A percentile compares a stretch with the other conserved stretches of the same genome.
Conservation (phyloP, 148 eudicot species). For the Arctostaphylos glauca region DNA sequence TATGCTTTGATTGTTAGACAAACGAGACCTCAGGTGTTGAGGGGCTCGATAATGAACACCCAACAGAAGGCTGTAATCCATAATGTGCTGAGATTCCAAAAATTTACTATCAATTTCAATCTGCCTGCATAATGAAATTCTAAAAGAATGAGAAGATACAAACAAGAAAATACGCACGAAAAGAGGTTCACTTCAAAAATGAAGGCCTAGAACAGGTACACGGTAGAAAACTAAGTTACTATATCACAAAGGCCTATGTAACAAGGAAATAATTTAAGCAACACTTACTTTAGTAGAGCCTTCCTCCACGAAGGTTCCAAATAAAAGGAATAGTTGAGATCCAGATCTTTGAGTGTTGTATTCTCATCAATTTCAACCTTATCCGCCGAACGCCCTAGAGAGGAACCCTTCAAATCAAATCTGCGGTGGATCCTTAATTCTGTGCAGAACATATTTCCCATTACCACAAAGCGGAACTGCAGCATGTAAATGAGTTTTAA, state of each 20-base stretch:
- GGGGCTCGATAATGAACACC: slow-evolving; percentile 93
- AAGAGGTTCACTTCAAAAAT: background rate
- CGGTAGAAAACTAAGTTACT: background rate
- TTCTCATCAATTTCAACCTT: slow-evolving; percentile 95
- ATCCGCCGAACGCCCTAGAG: slow-evolving; percentile 87
- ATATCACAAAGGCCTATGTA: background rate
- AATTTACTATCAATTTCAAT: slow-evolving; percentile 90
- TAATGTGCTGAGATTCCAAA: slow-evolving; percentile 69
- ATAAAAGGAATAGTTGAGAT: slow-evolving; percentile 83
- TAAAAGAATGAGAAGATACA: background rate
- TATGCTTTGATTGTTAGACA: slow-evolving; percentile 36
- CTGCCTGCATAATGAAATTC: slow-evolving; percentile 55
- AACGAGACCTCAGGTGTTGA: slow-evolving; percentile 61
- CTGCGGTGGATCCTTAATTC: slow-evolving; percentile 94
- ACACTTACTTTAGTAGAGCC: slow-evolving; percentile 67
- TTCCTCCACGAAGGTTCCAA: slow-evolving; percentile 94
- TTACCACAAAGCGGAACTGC: slow-evolving; percentile 98
- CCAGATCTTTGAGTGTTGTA: slow-evolving; percentile 95
- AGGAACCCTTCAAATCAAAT: slow-evolving; percentile 93
- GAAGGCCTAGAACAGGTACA: background rate
- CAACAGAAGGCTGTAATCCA: slow-evolving; percentile 75
- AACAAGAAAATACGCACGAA: slow-evolving; percentile 7
- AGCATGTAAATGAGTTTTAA: slow-evolving; percentile 21
- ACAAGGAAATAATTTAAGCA: background rate
- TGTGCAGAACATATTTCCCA: slow-evolving; percentile 99